A percentile compares a stretch with the other conserved stretches of the same genome.
Conservation (phyloP, 495 filamentous ascomycete genomes). For the Clavariopsis aquatica region DNA sequence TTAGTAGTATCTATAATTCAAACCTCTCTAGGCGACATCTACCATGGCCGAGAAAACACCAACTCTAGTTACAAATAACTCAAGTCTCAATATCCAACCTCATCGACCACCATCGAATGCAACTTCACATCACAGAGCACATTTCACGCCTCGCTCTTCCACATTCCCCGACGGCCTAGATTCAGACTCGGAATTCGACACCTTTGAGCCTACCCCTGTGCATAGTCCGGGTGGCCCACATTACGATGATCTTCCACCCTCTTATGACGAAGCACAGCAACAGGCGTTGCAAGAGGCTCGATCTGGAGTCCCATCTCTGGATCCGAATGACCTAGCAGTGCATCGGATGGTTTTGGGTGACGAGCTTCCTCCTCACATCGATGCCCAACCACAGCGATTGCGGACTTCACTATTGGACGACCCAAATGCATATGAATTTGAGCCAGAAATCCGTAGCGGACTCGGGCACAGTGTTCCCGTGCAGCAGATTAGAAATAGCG, state of each 20-base stretch:
- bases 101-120: slow-evolving; percentile 16
- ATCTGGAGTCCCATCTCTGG: slow-evolving; percentile 9
- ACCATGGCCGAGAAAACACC: slow-evolving; percentile 24
- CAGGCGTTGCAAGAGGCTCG: slow-evolving; percentile 25
- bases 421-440: slow-evolving; percentile 15
- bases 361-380: background rate
- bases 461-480: slow-evolving; percentile 25
- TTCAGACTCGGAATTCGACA: slow-evolving; percentile 31
- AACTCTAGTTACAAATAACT: background rate
- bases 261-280: slow-evolving; percentile 37
- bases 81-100: slow-evolving; percentile 11
- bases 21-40: background rate
- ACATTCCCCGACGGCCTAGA: slow-evolving; percentile 29
- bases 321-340: slow-evolving; percentile 26
- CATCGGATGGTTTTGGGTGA: slow-evolving; percentile 26
- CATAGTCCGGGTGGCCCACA: slow-evolving; percentile 29
- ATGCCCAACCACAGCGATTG: background rate
- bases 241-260: slow-evolving; percentile 36
- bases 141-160: slow-evolving; percentile 33
- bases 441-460: slow-evolving; percentile 20
- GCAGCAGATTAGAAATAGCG: slow-evolving; percentile 9
- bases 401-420: background rate
- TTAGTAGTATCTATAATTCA: too few relatives aligned
- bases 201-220: slow-evolving; percentile 25
- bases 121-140: slow-evolving; percentile 5